A percentile compares a stretch with the other conserved stretches of the same genome.
Conservation (phyloP, 345 rosid species). For the Linum lewisii region DNA sequence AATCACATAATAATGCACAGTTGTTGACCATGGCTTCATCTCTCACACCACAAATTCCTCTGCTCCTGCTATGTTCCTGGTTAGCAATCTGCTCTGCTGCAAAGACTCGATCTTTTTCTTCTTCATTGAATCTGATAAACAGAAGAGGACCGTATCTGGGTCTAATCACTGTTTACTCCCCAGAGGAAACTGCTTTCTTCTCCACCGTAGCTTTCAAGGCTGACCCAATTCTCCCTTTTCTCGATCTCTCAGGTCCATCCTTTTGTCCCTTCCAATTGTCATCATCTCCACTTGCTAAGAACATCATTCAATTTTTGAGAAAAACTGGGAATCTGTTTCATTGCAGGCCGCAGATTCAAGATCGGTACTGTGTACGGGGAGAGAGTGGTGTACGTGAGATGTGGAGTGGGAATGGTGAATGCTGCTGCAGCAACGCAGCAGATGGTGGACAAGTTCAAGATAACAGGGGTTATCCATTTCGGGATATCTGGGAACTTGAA, state of each 20-base stretch:
- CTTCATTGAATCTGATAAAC: no score
- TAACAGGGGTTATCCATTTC: not conserved
- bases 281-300: no score
- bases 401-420: not conserved
- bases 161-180: not conserved
- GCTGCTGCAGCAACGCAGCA: slow-evolving; percentile 1
- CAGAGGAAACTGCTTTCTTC: not conserved
- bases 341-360: not conserved
- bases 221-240: not conserved
- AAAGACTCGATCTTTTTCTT: no score
- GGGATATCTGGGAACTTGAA: slow-evolving; percentile 12
- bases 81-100: no score
- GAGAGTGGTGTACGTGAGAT: not conserved
- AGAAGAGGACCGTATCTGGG: not conserved
- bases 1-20: no score
- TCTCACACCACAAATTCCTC: no score
- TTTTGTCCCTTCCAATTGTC: no score
- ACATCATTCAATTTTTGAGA: no score
- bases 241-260: not conserved
- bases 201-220: not conserved
- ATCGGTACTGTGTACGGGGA: not conserved
- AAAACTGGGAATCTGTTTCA: no score
- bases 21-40: no score
- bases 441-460: not conserved
- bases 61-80: no score